Conservation (phyloP, 306 rosid genomes). For the Sphenostylis stenocarpa region DNA sequence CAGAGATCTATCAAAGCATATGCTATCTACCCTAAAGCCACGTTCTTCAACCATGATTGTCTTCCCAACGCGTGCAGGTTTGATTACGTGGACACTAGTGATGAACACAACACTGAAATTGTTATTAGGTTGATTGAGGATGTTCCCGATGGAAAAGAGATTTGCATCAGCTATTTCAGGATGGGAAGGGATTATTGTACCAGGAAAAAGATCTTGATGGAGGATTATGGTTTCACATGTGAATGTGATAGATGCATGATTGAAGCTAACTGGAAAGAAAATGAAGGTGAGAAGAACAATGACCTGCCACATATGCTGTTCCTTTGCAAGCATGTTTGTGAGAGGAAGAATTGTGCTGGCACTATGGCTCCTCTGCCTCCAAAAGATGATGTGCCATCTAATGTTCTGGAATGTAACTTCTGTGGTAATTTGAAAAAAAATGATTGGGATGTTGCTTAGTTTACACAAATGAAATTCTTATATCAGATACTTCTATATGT, state of each 20-base stretch:
- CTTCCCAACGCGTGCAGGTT: slow-evolving; percentile 84
- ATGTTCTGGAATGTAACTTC: slow-evolving; percentile 63
- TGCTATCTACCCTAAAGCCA: slow-evolving; percentile 55
- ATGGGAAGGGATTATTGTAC: slow-evolving; percentile 38
- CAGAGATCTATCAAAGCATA: slow-evolving; percentile 60
- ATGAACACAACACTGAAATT: slow-evolving; percentile 48
- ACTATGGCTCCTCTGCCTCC: slow-evolving; percentile 77
- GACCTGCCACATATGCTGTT: slow-evolving; percentile 59
- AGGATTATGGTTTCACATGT: slow-evolving; percentile 69
- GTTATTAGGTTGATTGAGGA: slow-evolving; percentile 62
- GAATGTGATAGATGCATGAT: slow-evolving; percentile 70
- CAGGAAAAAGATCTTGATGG: slow-evolving; percentile 60
- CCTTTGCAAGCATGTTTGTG: slow-evolving; percentile 52
- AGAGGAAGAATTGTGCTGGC: slow-evolving; percentile 55
- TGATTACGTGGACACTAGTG: slow-evolving; percentile 50
- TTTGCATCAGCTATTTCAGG: slow-evolving; percentile 74
- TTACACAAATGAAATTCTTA: background rate
- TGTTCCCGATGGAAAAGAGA: slow-evolving; percentile 58
- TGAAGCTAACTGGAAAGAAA: slow-evolving; percentile 50
- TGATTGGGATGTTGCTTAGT: background rate
- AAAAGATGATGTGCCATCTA: slow-evolving; percentile 27
- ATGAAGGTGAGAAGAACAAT: background rate
- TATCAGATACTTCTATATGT: background rate
- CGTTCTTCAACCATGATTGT: slow-evolving; percentile 66
- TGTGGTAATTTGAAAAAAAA: slow-evolving; percentile 51